Conservation (phyloP, 768 basidiomycete genomes). For the Tricholomella constricta region DNA sequence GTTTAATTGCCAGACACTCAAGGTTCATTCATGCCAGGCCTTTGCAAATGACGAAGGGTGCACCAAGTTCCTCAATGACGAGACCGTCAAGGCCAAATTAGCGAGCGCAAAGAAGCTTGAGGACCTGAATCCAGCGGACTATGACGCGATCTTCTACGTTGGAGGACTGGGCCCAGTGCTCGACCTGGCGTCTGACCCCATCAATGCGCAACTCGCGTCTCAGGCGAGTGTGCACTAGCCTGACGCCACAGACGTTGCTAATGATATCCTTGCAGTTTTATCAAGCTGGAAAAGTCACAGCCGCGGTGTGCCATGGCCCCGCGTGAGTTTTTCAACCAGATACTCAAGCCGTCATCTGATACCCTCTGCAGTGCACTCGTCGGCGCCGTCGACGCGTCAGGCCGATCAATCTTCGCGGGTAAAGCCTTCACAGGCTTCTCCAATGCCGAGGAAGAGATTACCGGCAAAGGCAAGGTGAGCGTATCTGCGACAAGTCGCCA, state of each 20-base stretch:
- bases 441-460: slow-evolving; percentile 63
- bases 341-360: neutral
- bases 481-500: neutral
- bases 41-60: slow-evolving; percentile 56
- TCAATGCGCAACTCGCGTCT: slow-evolving; percentile 58
- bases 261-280: slow-evolving; percentile 53
- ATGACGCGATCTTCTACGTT: slow-evolving; percentile 75
- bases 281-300: slow-evolving; percentile 61
- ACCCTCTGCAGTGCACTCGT: slow-evolving; percentile 53
- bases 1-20: neutral
- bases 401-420: slow-evolving; percentile 67
- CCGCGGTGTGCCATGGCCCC: slow-evolving; percentile 83
- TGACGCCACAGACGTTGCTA: neutral
- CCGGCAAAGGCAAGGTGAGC: slow-evolving; percentile 46
- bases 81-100: slow-evolving; percentile 51
- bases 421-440: slow-evolving; percentile 67
- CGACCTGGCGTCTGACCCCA: slow-evolving; percentile 61
- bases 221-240: slow-evolving; percentile 38
- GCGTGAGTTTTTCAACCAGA: slow-evolving; percentile 44
- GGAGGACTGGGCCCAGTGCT: slow-evolving; percentile 81
- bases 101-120: slow-evolving; percentile 59
- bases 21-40: slow-evolving; percentile 28
- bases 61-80: slow-evolving; percentile 61
- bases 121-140: slow-evolving; percentile 60
- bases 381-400: slow-evolving; percentile 50